Base-by-base conservation (phyloP, 306 rosid genomes). In the Cicer judaicum region DNA sequence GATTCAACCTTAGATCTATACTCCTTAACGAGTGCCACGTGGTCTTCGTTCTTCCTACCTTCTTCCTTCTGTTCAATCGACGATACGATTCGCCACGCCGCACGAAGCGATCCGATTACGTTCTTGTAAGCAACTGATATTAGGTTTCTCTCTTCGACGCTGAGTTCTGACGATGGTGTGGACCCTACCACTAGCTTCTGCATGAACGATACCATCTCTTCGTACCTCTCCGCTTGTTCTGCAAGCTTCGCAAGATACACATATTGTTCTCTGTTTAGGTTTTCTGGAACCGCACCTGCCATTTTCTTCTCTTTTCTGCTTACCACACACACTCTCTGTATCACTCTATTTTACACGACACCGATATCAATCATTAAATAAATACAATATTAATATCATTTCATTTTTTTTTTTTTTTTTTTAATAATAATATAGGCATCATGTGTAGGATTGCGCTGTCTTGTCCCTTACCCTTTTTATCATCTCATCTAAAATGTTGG, bases 151-250 rank as follows among this genome's bases (percentile, higher is more conserved):
- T 90, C 96, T 60, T 90, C 96, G 0, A 90, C 88, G 19, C 77
- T 81, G 2, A 90, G 93, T 73, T 90, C 96, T 1, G 91, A 78
- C 9, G 93, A 67, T 0, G 96, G 96, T 9, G 96, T 90, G 15
- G 83, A 78, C 5, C 77, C 75, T 0, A 82, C 76, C 1, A 90
- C 96, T 6, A 90, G 88, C 86, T 90, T 90, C 82, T 90, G 87
- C 96, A 90, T 88, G 84, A 90, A 90, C 44, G 87, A 87, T 2
- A 87, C 96, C 93, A 90, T 90, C 82, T 90, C 96, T 41, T 90
- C 96, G 46, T 90, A 90, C 4, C 96, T 72, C 72, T 90, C 93
- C 3, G 96, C 96, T 63, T 90, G 96, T 79, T 90, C 93, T 5
- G 96, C 85, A 0, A 90, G 86, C 80, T 88, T 90, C 0, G 93